Evolutionary conservation across 352 stramenopile genomes (phyloP), one percentile per base, ranked within the genome.

Genomic region (Phytophthora cactorum): DNA sequence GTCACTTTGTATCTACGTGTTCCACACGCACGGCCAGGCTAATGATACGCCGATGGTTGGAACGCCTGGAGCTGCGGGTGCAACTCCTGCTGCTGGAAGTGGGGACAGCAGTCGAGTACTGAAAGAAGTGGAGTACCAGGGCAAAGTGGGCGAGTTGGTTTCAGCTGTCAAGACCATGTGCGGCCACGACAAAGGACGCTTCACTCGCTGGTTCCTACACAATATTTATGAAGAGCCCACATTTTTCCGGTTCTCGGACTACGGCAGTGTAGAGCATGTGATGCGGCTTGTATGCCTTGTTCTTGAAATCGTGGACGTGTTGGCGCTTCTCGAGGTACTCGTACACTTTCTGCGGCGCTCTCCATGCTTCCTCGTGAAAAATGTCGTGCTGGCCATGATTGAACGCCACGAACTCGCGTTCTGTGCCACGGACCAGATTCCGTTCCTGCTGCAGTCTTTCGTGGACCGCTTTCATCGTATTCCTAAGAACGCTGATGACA

Each of bases 141-240:
- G 84, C 39, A 93, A 92, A 60, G 83, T 96, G 1, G 79, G 85
- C 17, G 88, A 96, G 57, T 73, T 96, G 14, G 82, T 94, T 11
- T 93, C 85, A 32, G 82, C 85, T 25, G 85, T 96, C 22, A 96
- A 96, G 67, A 95, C 82, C 0, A 92, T 96, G 81, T 94, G 86
- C 32, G 86, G 85, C 0, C 84, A 96, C 54, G 88, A 96, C 67
- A 96, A 95, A 71, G 86, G 86, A 15, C 81, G 88, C 7, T 94
- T 94, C 44, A 84, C 88, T 3, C 62, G 80, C 15, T 96, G 88
- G 88, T 93, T 96, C 38, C 52, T 95, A 8, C 77, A 83, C 45
- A 90, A 95, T 31, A 86, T 96, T 51, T 96, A 96, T 68, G 82
- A 92, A 57, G 83, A 94, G 52, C 32, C 68, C 3, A 85, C 76